Base-by-base conservation (phyloP, 495 filamentous ascomycete genomes). In the Parathielavia appendiculata region DNA sequence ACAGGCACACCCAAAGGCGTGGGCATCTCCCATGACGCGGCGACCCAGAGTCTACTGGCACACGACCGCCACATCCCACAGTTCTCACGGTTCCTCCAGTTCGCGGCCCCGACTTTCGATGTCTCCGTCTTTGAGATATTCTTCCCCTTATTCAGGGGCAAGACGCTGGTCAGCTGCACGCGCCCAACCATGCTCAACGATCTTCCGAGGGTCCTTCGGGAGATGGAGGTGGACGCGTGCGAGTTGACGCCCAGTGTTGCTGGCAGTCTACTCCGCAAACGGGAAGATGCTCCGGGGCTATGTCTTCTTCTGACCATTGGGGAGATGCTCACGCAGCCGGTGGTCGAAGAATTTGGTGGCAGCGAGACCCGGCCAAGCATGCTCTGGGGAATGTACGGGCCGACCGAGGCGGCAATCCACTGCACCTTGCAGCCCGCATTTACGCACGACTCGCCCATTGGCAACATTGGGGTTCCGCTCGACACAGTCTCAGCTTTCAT, bases 1-100 rank as follows among this genome's bases (percentile, higher is more conserved):
- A 95, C 90, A 0, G 91, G 91, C n/a, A 81, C 80, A 5, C 91
- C 91, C 2, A 96, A 96, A 73, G 91, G 91, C 0, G 91, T 95
- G 2, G 76, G 76, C 0, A 73, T 95, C 35, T 87, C 88, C 26
- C 91, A 96, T 73, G 69, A 76, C 12, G 88, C 91, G 16, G 90
- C 75, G 20, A 85, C 87, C 1, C 90, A 92, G 62, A 84, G 82
- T 58, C 70, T 95, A 16, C 79, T 92, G 38, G 87, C 89, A 6
- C 90, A 95, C 64, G 80, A 92, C 56, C 73, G 73, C 34, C 79
- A 89, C 60, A 84, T 95, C 55, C 90, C 90, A 9, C 39, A 50
- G 0, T 92, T 92, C 61, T 71, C 75, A 22, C 78, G 90, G 32
- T 93, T 93, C 69, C 80, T 95, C 3, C 90, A 95, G 71, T 95